Conservation (phyloP, 768 basidiomycete genomes). For the Psilocybe cubensis region DNA sequence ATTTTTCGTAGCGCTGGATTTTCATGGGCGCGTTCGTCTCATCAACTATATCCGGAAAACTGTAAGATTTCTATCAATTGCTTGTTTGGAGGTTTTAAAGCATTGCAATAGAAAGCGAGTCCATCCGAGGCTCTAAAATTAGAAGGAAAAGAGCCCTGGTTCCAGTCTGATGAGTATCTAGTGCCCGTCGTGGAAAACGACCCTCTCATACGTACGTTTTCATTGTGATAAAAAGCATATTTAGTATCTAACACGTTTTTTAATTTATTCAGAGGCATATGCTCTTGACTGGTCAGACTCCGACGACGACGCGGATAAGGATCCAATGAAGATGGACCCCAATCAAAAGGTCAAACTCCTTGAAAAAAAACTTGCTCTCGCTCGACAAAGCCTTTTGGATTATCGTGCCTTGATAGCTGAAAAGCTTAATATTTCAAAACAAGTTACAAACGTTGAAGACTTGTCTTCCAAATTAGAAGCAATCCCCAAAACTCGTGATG, state of each 20-base stretch:
- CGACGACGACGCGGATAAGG: constrained; percentile 66
- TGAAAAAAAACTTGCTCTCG: constrained; percentile 61
- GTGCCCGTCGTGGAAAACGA: constrained; percentile 85
- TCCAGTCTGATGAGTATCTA: constrained; percentile 79
- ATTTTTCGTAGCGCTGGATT: constrained; percentile 62
- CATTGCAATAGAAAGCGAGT: constrained; percentile 51
- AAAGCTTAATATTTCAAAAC: constrained; percentile 48
- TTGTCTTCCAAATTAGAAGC: constrained; percentile 26
- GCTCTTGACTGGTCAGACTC: constrained; percentile 78
- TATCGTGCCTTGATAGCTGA: constrained; percentile 62
- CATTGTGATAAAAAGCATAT: constrained; percentile 11
- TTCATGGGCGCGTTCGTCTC: constrained; percentile 77
- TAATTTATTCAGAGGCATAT: constrained; percentile 53
- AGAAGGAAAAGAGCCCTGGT: constrained; percentile 62
- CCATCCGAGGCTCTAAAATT: constrained; percentile 48
- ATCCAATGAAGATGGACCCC: constrained; percentile 32
- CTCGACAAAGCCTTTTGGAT: constrained; percentile 63
- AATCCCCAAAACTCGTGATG: constrained; percentile 55
- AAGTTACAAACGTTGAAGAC: constrained; percentile 47
- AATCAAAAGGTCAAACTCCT: constrained; percentile 56
- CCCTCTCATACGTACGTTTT: constrained; percentile 79
- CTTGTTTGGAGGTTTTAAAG: constrained; percentile 2
- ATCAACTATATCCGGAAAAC: constrained; percentile 87
- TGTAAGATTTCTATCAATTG: constrained; percentile 38
- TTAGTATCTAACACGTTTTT: neutral